Percentiles rank a stretch among this genome's conserved stretches.
phyloP scores from a whole-genome alignment of 805 yeast species.

The Ogataea glucozyma region DNA sequence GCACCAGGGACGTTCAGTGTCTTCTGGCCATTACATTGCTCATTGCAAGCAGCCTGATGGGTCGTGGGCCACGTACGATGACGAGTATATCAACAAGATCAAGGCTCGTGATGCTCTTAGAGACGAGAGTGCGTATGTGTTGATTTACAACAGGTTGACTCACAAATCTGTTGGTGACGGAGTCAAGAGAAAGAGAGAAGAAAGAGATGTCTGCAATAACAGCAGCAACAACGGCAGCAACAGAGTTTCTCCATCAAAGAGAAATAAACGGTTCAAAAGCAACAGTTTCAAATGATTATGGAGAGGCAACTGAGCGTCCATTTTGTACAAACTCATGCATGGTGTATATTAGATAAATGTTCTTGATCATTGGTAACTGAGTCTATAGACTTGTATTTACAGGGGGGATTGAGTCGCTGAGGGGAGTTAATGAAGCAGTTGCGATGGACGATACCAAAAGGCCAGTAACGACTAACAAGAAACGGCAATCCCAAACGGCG shows the following conservation, averaged over 20 bases:
- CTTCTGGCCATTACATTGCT: constrained; percentile 91
- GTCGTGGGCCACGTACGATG: constrained; percentile 92
- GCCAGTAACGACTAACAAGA: no score
- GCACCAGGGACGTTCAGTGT: constrained; percentile 90
- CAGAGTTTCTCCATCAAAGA: constrained; percentile 6
- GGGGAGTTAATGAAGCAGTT: no score
- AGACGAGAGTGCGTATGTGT: constrained; percentile 88
- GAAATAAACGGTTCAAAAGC: constrained; percentile 18
- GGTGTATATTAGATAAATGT: constrained; percentile 11
- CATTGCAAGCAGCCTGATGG: constrained; percentile 92
- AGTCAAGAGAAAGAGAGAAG: constrained; percentile 21
- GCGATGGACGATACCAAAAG: no score
- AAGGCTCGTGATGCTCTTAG: constrained; percentile 71
- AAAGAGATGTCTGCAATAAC: not conserved
- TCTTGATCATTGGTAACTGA: constrained; percentile 12
- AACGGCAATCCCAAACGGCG: no score
- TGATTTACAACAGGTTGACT: constrained; percentile 78
- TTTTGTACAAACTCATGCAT: constrained; percentile 6
- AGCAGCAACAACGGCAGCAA: constrained; percentile 1
- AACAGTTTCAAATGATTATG: constrained; percentile 8
- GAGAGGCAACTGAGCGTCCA: not conserved
- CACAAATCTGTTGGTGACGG: constrained; percentile 42
- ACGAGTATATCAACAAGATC: constrained; percentile 77
- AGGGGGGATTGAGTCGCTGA: no score
- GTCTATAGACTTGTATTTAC: no score